Percentiles rank a stretch among this genome's conserved stretches.
These are phyloP conservation scores for Cucurbita moschata DNA, from an alignment of 306 rosid genomes.

Conservation along the genomic window DNA sequence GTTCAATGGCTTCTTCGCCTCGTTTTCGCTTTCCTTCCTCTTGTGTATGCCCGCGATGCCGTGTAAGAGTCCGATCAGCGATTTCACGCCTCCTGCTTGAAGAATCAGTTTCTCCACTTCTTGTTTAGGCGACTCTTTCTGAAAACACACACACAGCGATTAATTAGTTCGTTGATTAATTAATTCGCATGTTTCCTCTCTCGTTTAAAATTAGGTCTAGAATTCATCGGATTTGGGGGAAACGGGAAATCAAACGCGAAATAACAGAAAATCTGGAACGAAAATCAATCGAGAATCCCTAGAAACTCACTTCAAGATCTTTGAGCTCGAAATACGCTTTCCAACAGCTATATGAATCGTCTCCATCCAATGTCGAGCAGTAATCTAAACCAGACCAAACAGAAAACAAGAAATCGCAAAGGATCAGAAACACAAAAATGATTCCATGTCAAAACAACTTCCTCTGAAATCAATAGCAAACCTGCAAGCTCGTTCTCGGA, in stretches of 20 bases:
- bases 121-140: slow-evolving; percentile 51
- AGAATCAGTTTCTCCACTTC: slow-evolving; percentile 68
- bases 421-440: background rate
- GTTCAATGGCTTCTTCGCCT: slow-evolving; percentile 5
- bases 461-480: background rate
- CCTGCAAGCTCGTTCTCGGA: slow-evolving; percentile 58
- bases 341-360: slow-evolving; percentile 79
- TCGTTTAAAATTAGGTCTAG: background rate
- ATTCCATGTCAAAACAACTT: background rate
- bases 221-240: background rate
- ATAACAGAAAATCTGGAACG: background rate
- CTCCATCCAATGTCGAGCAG: slow-evolving; percentile 80
- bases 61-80: slow-evolving; percentile 58
- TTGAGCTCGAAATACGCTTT: slow-evolving; percentile 80
- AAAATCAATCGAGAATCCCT: background rate
- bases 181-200: background rate
- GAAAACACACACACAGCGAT: background rate
- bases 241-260: background rate
- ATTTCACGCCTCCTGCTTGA: slow-evolving; percentile 52
- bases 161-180: no score
- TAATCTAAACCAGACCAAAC: slow-evolving; percentile 29
- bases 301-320: slow-evolving; percentile 53
- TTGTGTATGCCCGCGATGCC: slow-evolving; percentile 39
- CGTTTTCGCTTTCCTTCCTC: slow-evolving; percentile 17
- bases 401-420: background rate